A percentile compares a stretch with the other conserved stretches of the same genome.
Evolutionary conservation across 192 early-diverging fungal species (phyloP).

Genomic region (Coemansia sp.): DNA sequence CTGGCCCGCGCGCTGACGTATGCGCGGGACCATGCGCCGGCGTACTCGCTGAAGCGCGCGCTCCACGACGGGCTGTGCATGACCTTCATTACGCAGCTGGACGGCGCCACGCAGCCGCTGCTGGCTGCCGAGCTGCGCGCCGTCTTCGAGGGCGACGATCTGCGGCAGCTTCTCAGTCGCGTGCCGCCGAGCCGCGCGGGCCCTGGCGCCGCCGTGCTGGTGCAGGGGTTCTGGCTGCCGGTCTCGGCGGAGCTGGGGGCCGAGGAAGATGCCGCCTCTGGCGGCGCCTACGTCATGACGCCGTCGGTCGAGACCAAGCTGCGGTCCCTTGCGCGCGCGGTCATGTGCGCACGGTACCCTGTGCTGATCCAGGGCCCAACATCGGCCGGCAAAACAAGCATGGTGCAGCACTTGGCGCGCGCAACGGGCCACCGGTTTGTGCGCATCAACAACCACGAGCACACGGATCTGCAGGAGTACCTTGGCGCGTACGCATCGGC

Average conservation of each 20-base stretch:
- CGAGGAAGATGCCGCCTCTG: conserved; percentile 26
- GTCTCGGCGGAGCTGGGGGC: conserved; percentile 31
- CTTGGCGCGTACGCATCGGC: conserved; percentile 85
- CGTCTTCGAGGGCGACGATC: conserved; percentile 31
- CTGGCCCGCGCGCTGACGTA: conserved; percentile 86
- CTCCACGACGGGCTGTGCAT: conserved; percentile 93
- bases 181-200: conserved; percentile 18
- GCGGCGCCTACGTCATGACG: conserved; percentile 77
- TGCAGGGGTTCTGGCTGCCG: conserved; percentile 88
- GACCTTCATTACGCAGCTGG: conserved; percentile 93
- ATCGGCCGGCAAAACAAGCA: conserved; percentile 95
- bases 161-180: conserved; percentile 31
- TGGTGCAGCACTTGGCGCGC: conserved; percentile 95
- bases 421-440: conserved; percentile 91
- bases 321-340: conserved; percentile 84
- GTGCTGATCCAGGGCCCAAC: conserved; percentile 99
- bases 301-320: conserved; percentile 84
- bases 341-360: conserved; percentile 87
- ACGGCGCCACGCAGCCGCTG: conserved; percentile 63
- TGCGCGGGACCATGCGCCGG: conserved; percentile 64
- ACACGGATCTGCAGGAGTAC: conserved; percentile 98
- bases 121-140: conserved; percentile 30
- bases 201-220: conserved; percentile 60
- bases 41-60: conserved; percentile 80
- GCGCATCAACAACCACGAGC: conserved; percentile 99